Evolutionary conservation across 2,329 filamentous ascomycete genomes (phyloP).

Genomic region (Penicillium palitans): DNA sequence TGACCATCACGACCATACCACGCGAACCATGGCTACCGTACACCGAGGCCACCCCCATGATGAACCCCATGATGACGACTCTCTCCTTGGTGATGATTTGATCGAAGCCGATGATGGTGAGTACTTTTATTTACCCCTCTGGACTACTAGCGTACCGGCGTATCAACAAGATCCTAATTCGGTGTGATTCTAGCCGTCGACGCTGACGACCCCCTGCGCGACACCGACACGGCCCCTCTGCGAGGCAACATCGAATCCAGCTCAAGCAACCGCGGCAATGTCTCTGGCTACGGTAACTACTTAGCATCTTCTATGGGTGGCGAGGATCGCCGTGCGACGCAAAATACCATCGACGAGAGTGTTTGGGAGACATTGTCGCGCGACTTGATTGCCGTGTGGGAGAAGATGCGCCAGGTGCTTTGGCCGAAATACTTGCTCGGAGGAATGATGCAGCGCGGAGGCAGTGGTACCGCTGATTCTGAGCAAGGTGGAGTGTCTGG

Average conservation of each 20-base stretch:
- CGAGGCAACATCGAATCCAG: slow-evolving; percentile 77
- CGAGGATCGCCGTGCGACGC: slow-evolving; percentile 84
- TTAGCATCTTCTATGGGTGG: slow-evolving; percentile 87
- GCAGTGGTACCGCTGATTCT: slow-evolving; percentile 55
- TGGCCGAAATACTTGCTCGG: slow-evolving; percentile 91
- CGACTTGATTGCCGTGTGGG: slow-evolving; percentile 90
- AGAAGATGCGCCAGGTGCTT: slow-evolving; percentile 96
- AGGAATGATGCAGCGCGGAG: slow-evolving; percentile 59
- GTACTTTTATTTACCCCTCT: slow-evolving; percentile 3
- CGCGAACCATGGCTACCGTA: slow-evolving; percentile 38
- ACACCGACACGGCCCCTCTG: slow-evolving; percentile 71
- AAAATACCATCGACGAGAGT: slow-evolving; percentile 93
- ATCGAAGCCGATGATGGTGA: slow-evolving; percentile 79
- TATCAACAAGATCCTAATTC: neutral
- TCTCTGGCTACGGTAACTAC: slow-evolving; percentile 72
- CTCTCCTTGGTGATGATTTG: slow-evolving; percentile 67
- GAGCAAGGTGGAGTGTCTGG: slow-evolving; percentile 56
- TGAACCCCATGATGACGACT: slow-evolving; percentile 62
- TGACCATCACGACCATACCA: slow-evolving; percentile 6
- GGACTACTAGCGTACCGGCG: neutral
- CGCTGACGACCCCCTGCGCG: slow-evolving; percentile 80
- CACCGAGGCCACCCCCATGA: slow-evolving; percentile 51
- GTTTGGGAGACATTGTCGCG: slow-evolving; percentile 97
- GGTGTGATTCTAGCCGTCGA: slow-evolving; percentile 65
- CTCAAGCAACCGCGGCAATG: slow-evolving; percentile 43